These are phyloP conservation scores for Hygrophoropsis aurantiaca DNA, from an alignment of 768 basidiomycete genomes.

Conservation along the genomic window DNA sequence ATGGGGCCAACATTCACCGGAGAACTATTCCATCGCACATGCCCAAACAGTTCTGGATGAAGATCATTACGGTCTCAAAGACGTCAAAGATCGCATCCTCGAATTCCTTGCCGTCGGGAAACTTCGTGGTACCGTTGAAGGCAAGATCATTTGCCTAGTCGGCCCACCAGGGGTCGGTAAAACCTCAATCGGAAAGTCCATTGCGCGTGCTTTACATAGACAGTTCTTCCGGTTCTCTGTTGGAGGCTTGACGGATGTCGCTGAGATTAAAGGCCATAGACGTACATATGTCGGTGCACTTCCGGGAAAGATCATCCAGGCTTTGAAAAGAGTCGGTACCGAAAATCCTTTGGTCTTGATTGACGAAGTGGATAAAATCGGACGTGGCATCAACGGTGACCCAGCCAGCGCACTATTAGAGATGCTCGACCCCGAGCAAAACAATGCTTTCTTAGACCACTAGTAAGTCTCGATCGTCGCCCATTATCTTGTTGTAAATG, in stretches of 20 bases:
- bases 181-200: constrained; percentile 94
- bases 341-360: constrained; percentile 94
- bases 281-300: constrained; percentile 95
- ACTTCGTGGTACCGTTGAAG: constrained; percentile 90
- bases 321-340: constrained; percentile 87
- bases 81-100: constrained; percentile 91
- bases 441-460: constrained; percentile 90
- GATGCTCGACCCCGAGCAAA: constrained; percentile 95
- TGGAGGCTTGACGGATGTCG: constrained; percentile 94
- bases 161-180: constrained; percentile 99
- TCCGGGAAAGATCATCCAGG: constrained; percentile 94
- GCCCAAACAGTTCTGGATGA: constrained; percentile 86
- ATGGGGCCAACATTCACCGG: constrained; percentile 92
- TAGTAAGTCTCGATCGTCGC: constrained; percentile 59
- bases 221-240: constrained; percentile 98
- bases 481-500: constrained; percentile 1
- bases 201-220: constrained; percentile 84
- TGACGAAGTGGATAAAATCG: constrained; percentile 96
- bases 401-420: constrained; percentile 88
- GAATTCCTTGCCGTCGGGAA: constrained; percentile 97
- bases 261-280: constrained; percentile 98
- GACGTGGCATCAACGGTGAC: constrained; percentile 87
- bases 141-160: constrained; percentile 95
- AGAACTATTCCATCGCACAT: constrained; percentile 87
- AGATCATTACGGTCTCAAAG: constrained; percentile 91